Percentiles rank a stretch among this genome's conserved stretches.
Evolutionary conservation across 116 monocot species (phyloP).

Genomic region (Posidonia oceanica): DNA sequence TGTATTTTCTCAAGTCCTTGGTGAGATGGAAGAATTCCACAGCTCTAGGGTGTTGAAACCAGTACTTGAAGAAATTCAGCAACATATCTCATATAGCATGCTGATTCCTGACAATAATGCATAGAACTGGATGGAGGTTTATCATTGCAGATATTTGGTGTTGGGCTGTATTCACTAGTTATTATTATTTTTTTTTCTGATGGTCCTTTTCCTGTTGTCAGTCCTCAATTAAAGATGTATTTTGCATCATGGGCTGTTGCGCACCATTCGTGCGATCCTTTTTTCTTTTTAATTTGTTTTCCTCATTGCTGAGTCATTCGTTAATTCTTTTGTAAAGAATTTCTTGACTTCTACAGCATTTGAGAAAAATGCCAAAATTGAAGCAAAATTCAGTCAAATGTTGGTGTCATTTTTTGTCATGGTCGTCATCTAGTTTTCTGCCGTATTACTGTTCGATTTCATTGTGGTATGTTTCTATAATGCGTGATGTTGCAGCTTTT

Average conservation of each 20-base stretch:
- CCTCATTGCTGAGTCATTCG: not conserved
- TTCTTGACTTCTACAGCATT: not conserved
- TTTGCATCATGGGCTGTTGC: not conserved
- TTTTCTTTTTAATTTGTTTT: not conserved
- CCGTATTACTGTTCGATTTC: too few relatives aligned
- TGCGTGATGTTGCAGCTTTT: too few relatives aligned
- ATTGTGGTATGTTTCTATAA: too few relatives aligned
- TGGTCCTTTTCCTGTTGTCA: too few relatives aligned
- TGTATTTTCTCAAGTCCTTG: conserved; percentile 45
- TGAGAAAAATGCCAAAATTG: not conserved
- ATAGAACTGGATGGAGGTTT: too few relatives aligned
- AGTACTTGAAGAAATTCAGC: not conserved
- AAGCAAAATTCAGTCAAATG: too few relatives aligned
- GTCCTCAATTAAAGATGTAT: not conserved
- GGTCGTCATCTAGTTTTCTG: too few relatives aligned
- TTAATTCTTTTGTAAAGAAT: conserved; percentile 7
- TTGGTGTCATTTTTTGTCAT: too few relatives aligned
- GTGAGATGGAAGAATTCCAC: conserved; percentile 35
- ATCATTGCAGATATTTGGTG: too few relatives aligned
- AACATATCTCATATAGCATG: too few relatives aligned
- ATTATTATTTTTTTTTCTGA: not conserved
- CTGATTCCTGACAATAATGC: too few relatives aligned
- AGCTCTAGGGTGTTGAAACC: conserved; percentile 3
- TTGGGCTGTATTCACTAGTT: not conserved
- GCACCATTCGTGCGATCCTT: not conserved